Evolutionary conservation across 2,329 filamentous ascomycete species (phyloP), one percentile per base, ranked within the genome.

Genomic region (Xylariaceae sp.): DNA sequence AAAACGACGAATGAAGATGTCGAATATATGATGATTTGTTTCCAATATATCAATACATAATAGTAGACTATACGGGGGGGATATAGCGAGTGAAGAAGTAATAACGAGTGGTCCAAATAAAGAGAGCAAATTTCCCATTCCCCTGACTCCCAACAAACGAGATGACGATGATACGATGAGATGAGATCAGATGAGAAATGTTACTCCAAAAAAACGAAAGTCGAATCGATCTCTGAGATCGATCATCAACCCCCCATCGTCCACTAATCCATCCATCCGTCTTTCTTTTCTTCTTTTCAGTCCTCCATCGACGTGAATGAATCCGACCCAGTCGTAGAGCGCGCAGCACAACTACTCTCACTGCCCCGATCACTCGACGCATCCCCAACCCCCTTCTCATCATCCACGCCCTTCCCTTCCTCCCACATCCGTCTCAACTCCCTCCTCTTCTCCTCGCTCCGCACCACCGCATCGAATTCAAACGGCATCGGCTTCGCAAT

Each of bases 401-500:
- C 71, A 4, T 74, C 72, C 4, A 73, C 72, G 2, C 70, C 72
- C 59, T 70, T 74, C 2, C 68, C 71, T 1, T 53, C 65, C 30
- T 73, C 70, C 69, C 72, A 77, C 76, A 77, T 77, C 6, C 61
- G 61, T 10, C 63, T 53, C 50, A 78, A 62, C 9, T 58, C 7
- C 1, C 11, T 55, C n/a, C 59, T 55, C 59, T 68, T 72, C 56
- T 64, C 62, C 10, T 66, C 62, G 13, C 60, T 62, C 4, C 76
- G 67, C 2, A 73, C 67, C 1, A 66, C 8, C 2, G 70, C 69
- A 13, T 78, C 74, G 50, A 78, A 78, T 15, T 72, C 68, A 55
- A 78, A 78, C 13, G 62, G 63, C 6, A 59, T 59, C 0, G 76
- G 76, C 69, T 78, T 78, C n/a, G 76, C 75, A 54, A 78, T 78